Evolutionary conservation across 2,329 filamentous ascomycete species (phyloP).

Genomic region (Verticillium tricorpus): DNA sequence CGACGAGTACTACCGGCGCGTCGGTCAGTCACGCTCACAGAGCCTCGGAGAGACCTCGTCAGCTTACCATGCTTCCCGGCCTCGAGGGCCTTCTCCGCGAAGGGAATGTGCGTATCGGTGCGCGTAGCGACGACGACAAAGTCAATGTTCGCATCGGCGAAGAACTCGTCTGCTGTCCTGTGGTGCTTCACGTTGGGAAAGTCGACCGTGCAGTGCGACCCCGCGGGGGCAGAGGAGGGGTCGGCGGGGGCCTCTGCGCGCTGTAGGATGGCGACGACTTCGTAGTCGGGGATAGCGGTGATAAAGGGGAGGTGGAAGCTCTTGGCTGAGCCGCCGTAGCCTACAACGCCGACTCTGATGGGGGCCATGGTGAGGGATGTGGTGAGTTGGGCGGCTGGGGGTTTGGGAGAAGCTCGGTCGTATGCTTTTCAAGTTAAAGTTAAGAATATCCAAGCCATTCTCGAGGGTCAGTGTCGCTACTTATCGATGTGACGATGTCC

Average conservation of each 20-base stretch:
- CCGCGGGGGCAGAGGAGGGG: slow-evolving; percentile 18
- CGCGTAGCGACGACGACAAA: slow-evolving; percentile 59
- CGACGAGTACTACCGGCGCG: slow-evolving; percentile 47
- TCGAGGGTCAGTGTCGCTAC: too few relatives aligned
- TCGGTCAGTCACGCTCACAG: neutral
- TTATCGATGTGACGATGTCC: too few relatives aligned
- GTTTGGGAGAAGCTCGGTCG: too few relatives aligned
- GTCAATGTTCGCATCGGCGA: slow-evolving; percentile 53
- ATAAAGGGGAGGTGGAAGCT: slow-evolving; percentile 48
- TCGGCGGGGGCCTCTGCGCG: slow-evolving; percentile 32
- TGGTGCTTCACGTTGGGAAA: slow-evolving; percentile 49
- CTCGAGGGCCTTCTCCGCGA: slow-evolving; percentile 51
- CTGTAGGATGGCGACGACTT: slow-evolving; percentile 43
- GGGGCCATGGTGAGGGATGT: slow-evolving; percentile 9
- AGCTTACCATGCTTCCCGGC: slow-evolving; percentile 51
- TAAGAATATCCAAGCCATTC: too few relatives aligned
- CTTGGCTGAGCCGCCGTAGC: slow-evolving; percentile 44
- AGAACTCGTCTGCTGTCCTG: slow-evolving; percentile 52
- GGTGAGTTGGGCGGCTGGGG: too few relatives aligned
- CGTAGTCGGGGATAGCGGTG: slow-evolving; percentile 36
- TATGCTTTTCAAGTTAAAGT: too few relatives aligned
- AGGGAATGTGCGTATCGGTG: slow-evolving; percentile 42
- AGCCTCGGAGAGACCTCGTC: neutral
- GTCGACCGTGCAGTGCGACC: slow-evolving; percentile 43
- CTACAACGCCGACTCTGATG: slow-evolving; percentile 44